Base-by-base conservation (phyloP, 1,284 basidiomycete genomes). In the Schizopora paradoxa region DNA sequence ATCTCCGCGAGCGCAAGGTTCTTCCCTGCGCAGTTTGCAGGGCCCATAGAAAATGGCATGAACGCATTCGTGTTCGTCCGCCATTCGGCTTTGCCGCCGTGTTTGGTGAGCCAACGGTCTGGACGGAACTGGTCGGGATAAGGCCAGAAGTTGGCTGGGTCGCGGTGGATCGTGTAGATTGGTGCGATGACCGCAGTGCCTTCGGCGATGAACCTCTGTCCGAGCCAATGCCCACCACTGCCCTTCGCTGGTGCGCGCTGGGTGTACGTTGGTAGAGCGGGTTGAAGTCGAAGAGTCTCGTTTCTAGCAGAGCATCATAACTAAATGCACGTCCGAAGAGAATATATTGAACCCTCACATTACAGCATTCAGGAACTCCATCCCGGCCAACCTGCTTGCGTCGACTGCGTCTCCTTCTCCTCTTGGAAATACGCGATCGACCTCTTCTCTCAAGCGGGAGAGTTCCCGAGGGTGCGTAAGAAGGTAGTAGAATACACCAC, bases 181-280 rank as follows among this genome's bases (percentile, higher is more conserved):
- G 74, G 72, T 27, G 75, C 60, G 47, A 67, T 70, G 13, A 73
- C 63, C 32, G 63, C 67, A 3, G 73, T 77, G 26, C 70, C 70
- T 54, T 73, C 72, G 1, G 74, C 72, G 2, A 79, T 58, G 49
- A 66, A 71, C 37, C 74, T 79, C 1, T 45, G 35, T 13, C 43
- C 47, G 23, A 52, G 29, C 43, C 41, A 43, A 23, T 45, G 45
- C 14, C 51, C 51, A 21, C 51, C 51, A 21, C 40, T 43, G 6
- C 47, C 47, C 21, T 43, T 41, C 37, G 42, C 39, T n/a, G 51
- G 47, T 14, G 51, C 48, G 7, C 51, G 41, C 19, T 52, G 51
- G 11, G 47, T 26, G 2, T 19, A 34, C 16, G 43, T 49, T 3
- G 44, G 47, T 5, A 49, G 38, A 4, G 48, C 37, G 3, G 48